Conservation (phyloP, 2,329 filamentous ascomycete species). For the Diplodia corticola region DNA sequence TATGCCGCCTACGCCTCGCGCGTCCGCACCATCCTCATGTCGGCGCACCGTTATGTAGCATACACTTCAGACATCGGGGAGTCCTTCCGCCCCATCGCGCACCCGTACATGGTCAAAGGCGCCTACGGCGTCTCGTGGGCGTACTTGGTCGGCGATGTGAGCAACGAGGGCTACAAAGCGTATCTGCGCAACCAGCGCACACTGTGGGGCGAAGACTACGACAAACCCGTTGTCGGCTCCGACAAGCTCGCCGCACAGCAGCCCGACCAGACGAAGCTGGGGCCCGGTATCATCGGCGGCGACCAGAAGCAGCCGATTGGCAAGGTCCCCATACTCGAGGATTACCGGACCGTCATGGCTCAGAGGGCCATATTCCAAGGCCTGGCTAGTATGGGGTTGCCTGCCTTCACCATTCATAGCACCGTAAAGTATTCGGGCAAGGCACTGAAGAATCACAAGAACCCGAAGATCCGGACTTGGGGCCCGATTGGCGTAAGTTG, state of each 20-base stretch:
- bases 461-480: constrained; percentile 72
- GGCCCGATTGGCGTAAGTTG: constrained; percentile 81
- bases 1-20: constrained; percentile 92
- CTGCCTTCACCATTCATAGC: constrained; percentile 90
- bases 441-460: constrained; percentile 83
- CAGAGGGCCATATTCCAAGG: constrained; percentile 89
- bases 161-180: constrained; percentile 91
- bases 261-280: constrained; percentile 30
- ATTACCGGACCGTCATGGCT: constrained; percentile 87
- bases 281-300: constrained; percentile 26
- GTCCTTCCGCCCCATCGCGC: constrained; percentile 89
- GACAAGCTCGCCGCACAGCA: constrained; percentile 22
- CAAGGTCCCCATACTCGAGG: constrained; percentile 72
- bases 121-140: constrained; percentile 93
- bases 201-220: constrained; percentile 63
- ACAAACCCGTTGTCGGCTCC: constrained; percentile 36
- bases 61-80: constrained; percentile 97
- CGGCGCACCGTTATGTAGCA: constrained; percentile 92
- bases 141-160: constrained; percentile 87
- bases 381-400: constrained; percentile 88
- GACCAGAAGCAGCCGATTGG: constrained; percentile 29
- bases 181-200: constrained; percentile 82
- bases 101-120: constrained; percentile 74
- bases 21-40: constrained; percentile 80
- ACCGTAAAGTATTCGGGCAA: constrained; percentile 86